Percentiles rank a stretch among this genome's conserved stretches.
Conservation (phyloP, 2,329 filamentous ascomycete species). For the Cercospora brassicicola region DNA sequence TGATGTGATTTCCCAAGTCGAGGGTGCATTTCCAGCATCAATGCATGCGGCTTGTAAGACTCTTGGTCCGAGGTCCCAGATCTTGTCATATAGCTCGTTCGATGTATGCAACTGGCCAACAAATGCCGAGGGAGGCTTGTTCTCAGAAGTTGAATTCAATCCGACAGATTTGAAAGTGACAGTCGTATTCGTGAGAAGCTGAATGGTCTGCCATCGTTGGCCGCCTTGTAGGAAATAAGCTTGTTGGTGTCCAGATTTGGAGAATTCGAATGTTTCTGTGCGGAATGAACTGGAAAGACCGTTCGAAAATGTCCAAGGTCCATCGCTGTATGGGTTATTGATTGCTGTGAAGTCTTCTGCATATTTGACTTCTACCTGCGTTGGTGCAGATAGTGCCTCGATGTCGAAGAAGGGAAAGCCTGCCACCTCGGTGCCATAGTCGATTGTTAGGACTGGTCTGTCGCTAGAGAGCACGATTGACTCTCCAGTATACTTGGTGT, state of each 20-base stretch:
- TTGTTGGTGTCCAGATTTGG: constrained; percentile 31
- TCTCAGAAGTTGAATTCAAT: constrained; percentile 37
- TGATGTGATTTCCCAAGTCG: constrained; percentile 40
- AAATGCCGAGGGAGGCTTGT: constrained; percentile 28
- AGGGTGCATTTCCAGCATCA: constrained; percentile 40
- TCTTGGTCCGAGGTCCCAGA: constrained; percentile 44
- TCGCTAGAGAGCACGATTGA: constrained; percentile 2
- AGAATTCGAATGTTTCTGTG: constrained; percentile 45
- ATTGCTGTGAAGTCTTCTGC: constrained; percentile 39
- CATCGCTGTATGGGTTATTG: constrained; percentile 35
- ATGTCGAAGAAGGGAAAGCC: constrained; percentile 41
- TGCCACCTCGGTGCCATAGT: constrained; percentile 38
- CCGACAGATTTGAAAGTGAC: constrained; percentile 40
- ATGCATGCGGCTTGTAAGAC: constrained; percentile 42
- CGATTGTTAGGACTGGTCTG: constrained; percentile 12
- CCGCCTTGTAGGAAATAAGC: constrained; percentile 46
- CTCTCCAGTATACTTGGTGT: neutral
- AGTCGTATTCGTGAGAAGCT: constrained; percentile 39
- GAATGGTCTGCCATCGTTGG: constrained; percentile 45
- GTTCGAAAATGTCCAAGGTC: constrained; percentile 37
- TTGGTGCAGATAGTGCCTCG: constrained; percentile 24
- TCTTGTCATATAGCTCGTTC: constrained; percentile 38
- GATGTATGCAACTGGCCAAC: constrained; percentile 38
- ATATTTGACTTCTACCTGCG: constrained; percentile 43
- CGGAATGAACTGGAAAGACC: constrained; percentile 42